Evolutionary conservation across 2,329 filamentous ascomycete species (phyloP), one percentile per base, ranked within the genome.

Genomic region (Claviceps humidiphila): DNA sequence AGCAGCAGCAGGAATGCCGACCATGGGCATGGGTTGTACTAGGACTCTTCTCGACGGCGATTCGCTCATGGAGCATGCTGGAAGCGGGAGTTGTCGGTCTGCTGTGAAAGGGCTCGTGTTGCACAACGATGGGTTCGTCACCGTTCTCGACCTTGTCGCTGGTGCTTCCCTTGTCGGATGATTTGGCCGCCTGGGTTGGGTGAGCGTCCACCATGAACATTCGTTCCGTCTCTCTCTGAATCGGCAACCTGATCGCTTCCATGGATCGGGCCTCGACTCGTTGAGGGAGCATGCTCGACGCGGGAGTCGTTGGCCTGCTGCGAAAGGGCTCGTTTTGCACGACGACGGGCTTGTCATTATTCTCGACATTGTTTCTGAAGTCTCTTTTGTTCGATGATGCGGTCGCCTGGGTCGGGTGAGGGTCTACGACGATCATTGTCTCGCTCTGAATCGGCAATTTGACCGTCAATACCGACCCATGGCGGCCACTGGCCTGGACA

Each of bases 1-100:
- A 62, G 53, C 59, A 62, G 49, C 60, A 62, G 52, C 60, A 62
- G 48, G 26, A 42, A n/a, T 16, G 44, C 26, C 7, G 24, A 8
- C 30, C 26, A 9, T 16, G 20, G 6, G 47, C 26, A 41, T 43
- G 22, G 7, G 26, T 20, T 17, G 43, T 45, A 26, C 20, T 43
- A 13, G 51, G 24, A 4, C 2, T 17, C 38, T 47, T 37, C 17
- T 30, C 17, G 38, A n/a, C 38, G 11, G 47, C 14, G 47, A 53
- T 38, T 16, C 42, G 41, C 20, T 22, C 30, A n/a, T 22, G 51
- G 8, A 42, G 9, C 38, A 49, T 47, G 41, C 41, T 52, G 20
- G 44, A 30, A 22, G 7, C 41, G 39, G 51, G 44, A 39, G 13
- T 5, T 22, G 44, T 39, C 2, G 44, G 6, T 39, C 44, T 43